Percentiles rank a stretch among this genome's conserved stretches.
Conservation (phyloP, 805 yeast species). For the Candida vartiovaarae region DNA sequence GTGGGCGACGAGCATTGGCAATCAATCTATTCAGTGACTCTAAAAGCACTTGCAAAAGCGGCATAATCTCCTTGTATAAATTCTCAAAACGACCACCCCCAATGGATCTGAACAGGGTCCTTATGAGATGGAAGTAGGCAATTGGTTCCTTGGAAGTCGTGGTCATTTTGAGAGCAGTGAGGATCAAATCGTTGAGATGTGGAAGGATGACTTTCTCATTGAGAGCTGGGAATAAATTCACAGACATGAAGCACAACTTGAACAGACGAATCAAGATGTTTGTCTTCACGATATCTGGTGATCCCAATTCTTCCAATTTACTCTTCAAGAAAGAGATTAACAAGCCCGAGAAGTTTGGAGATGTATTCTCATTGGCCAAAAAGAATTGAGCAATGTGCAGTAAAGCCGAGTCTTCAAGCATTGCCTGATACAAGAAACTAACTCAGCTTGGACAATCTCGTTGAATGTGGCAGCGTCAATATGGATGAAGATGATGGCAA, state of each 20-base stretch:
- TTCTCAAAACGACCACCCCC: conserved; percentile 97
- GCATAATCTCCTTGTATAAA: conserved; percentile 87
- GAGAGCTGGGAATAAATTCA: conserved; percentile 77
- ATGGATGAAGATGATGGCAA: conserved; percentile 89
- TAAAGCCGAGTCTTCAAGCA: conserved; percentile 77
- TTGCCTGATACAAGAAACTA: conserved; percentile 67
- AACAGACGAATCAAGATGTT: conserved; percentile 79
- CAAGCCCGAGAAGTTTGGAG: conserved; percentile 85
- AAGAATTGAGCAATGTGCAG: conserved; percentile 91
- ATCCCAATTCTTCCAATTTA: conserved; percentile 72
- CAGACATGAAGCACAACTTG: conserved; percentile 93
- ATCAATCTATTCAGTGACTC: conserved; percentile 83
- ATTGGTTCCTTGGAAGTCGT: conserved; percentile 87
- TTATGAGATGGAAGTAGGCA: conserved; percentile 78
- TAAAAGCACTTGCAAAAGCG: conserved; percentile 76
- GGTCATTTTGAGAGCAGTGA: conserved; percentile 70
- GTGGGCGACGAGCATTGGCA: conserved; percentile 75
- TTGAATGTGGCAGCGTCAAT: conserved; percentile 94
- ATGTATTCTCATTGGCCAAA: conserved; percentile 88
- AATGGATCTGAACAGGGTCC: conserved; percentile 87
- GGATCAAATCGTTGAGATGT: conserved; percentile 74
- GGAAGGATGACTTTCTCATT: conserved; percentile 88
- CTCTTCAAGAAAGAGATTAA: conserved; percentile 68
- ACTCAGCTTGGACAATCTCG: conserved; percentile 83
- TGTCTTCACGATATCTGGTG: conserved; percentile 67